These are phyloP conservation scores for Rubia tinctorum DNA, from an alignment of 305 asterid genomes.

Conservation along the genomic window DNA sequence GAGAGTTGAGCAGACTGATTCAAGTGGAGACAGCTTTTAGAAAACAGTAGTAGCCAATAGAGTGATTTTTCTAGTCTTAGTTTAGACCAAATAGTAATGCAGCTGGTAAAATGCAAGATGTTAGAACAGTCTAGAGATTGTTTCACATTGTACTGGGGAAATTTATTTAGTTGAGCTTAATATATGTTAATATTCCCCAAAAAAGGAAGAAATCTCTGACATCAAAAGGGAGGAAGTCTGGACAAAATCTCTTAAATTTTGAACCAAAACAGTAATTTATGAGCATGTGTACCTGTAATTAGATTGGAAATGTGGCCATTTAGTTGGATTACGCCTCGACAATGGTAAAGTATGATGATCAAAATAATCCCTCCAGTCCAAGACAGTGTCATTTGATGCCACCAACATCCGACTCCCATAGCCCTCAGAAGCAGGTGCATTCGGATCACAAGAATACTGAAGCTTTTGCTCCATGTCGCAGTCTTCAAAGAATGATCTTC, in stretches of 20 bases:
- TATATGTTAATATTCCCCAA: background rate
- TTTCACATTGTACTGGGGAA: background rate
- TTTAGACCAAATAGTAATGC: too few species aligned
- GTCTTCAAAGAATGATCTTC: slow-evolving; percentile 59
- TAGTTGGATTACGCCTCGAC: slow-evolving; percentile 58
- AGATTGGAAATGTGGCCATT: slow-evolving; percentile 73
- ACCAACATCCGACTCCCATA: slow-evolving; percentile 91
- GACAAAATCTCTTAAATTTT: background rate
- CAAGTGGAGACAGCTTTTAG: too few species aligned
- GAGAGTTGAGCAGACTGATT: too few species aligned
- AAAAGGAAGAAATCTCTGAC: background rate
- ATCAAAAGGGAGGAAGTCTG: background rate
- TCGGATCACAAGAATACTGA: slow-evolving; percentile 55
- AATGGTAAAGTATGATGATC: slow-evolving; percentile 87
- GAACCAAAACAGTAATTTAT: background rate
- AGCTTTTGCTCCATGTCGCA: slow-evolving; percentile 57
- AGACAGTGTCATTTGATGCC: slow-evolving; percentile 56
- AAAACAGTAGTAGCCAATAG: too few species aligned
- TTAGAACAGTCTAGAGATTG: background rate
- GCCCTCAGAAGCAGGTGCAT: slow-evolving; percentile 82
- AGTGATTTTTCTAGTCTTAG: too few species aligned
- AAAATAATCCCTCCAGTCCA: slow-evolving; percentile 94
- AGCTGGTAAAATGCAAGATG: background rate
- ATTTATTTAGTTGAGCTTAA: background rate
- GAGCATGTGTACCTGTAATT: slow-evolving; percentile 53